Conservation (phyloP, 140 eudicot species). For the Ambrosia hybrid region DNA sequence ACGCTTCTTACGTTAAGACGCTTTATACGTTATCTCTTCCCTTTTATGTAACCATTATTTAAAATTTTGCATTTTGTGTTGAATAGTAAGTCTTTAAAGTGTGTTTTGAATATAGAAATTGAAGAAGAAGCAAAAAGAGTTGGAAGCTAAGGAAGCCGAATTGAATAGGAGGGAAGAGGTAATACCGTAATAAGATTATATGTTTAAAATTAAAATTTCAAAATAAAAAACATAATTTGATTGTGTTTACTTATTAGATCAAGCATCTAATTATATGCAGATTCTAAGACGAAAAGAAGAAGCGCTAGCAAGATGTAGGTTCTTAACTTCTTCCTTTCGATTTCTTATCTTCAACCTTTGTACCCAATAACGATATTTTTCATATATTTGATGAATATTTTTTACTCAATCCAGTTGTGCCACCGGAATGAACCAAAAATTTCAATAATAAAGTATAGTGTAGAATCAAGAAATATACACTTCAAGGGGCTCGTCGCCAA, state of each 20-base stretch:
- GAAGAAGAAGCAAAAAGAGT: constrained; percentile 76
- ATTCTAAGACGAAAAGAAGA: constrained; percentile 76
- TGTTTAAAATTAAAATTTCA: not conserved
- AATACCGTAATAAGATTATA: not conserved
- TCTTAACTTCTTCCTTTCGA: constrained; percentile 6
- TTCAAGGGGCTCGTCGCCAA: too few species aligned
- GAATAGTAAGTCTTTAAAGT: not conserved
- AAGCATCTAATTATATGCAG: constrained; percentile 38
- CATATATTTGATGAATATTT: too few species aligned
- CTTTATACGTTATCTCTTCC: too few species aligned
- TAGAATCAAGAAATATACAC: too few species aligned
- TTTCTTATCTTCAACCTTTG: not conserved
- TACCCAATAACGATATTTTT: too few species aligned
- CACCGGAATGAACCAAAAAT: too few species aligned
- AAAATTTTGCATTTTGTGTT: not conserved
- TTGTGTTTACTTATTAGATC: not conserved
- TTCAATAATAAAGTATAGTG: too few species aligned
- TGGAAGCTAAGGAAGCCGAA: constrained; percentile 85
- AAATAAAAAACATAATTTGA: not conserved
- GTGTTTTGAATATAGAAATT: constrained; percentile 47
- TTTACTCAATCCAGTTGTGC: too few species aligned
- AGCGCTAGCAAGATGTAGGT: constrained; percentile 66
- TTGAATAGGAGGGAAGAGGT: constrained; percentile 92
- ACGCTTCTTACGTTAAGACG: too few species aligned
- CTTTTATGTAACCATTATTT: not conserved